These are phyloP conservation scores for Prunus davidiana DNA, from an alignment of 306 rosid species.

Conservation along the genomic window DNA sequence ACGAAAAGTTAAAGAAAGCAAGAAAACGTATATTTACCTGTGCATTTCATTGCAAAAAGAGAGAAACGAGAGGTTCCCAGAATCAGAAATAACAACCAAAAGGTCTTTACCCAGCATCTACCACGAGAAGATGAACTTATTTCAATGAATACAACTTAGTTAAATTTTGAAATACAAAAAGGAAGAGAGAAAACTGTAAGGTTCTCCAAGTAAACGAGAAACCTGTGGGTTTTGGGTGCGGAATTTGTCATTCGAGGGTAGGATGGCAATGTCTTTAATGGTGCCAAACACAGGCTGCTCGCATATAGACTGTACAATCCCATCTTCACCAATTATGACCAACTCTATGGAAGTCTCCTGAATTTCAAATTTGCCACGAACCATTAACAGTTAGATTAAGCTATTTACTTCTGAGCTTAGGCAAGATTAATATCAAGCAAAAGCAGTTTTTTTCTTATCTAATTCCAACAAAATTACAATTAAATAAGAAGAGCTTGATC, in stretches of 20 bases:
- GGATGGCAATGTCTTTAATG: constrained; percentile 76
- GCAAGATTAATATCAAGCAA: background rate
- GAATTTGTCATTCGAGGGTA: constrained; percentile 79
- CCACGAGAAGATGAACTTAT: constrained; percentile 9
- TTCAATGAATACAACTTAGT: background rate
- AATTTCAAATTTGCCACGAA: background rate
- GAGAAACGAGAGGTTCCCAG: constrained; percentile 91
- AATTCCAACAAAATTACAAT: background rate
- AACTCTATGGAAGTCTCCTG: constrained; percentile 95
- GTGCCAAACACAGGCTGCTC: constrained; percentile 94
- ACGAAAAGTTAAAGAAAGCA: background rate
- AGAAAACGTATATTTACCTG: constrained; percentile 47
- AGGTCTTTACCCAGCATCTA: constrained; percentile 84
- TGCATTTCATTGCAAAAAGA: constrained; percentile 93
- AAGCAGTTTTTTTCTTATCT: background rate
- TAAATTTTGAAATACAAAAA: background rate
- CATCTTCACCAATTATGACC: constrained; percentile 72
- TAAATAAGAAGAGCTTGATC: background rate
- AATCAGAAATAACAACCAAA: constrained; percentile 82
- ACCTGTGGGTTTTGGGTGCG: constrained; percentile 56
- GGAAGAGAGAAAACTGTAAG: background rate
- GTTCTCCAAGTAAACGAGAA: background rate
- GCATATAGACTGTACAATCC: constrained; percentile 73
- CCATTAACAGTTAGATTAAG: background rate
- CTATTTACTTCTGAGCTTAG: background rate